Percentiles rank a stretch among this genome's conserved stretches.
Evolutionary conservation across 2,329 filamentous ascomycete genomes (phyloP).

Genomic region (Trichoderma afroharzianum): DNA sequence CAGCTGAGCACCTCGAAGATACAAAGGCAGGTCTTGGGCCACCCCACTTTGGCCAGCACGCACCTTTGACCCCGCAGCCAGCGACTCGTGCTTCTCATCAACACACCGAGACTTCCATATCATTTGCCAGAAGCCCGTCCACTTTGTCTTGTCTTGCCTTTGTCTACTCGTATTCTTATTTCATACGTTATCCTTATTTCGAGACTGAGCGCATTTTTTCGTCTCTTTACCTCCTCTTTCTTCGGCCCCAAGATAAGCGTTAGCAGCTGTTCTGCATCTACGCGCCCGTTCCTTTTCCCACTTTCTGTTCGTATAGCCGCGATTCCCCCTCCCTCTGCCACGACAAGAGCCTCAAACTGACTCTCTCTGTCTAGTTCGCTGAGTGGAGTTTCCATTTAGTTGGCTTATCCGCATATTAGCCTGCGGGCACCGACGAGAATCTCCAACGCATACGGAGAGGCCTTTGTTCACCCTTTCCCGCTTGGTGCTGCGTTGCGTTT

Average conservation of each 20-base stretch:
- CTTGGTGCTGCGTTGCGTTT: background rate
- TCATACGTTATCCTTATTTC: background rate
- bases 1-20: background rate
- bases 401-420: slow-evolving; percentile 8
- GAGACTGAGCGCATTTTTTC: background rate
- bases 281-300: background rate
- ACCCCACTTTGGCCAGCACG: slow-evolving; percentile 4
- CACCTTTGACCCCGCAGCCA: slow-evolving; percentile 15
- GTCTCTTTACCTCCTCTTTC: background rate
- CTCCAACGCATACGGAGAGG: background rate
- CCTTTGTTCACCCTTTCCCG: background rate
- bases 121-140: background rate
- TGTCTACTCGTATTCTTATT: background rate
- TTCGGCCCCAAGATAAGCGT: background rate
- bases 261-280: background rate
- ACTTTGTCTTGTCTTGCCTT: background rate
- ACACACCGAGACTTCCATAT: slow-evolving; percentile 10
- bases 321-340: background rate
- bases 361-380: background rate
- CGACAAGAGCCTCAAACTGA: slow-evolving; percentile 1
- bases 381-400: slow-evolving; percentile 1
- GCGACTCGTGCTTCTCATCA: slow-evolving; percentile 1
- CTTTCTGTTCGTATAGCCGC: background rate
- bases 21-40: background rate
- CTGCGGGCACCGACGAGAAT: slow-evolving; percentile 10